A percentile compares a stretch with the other conserved stretches of the same genome.
Conservation (phyloP, 331 rosid genomes). For the Quercus tomentella region DNA sequence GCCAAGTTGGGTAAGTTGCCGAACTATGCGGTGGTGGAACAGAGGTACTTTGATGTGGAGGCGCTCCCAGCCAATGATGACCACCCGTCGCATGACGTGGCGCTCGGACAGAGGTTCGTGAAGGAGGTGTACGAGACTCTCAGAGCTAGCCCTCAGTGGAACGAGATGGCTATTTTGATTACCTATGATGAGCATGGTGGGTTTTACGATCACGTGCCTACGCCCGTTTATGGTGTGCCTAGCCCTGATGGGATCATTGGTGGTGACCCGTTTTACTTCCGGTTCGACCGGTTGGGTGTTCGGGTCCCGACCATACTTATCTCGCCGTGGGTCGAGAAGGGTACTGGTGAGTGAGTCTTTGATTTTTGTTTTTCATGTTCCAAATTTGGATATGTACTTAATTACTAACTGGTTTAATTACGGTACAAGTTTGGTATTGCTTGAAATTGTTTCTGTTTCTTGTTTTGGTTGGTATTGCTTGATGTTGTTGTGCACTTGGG, state of each 20-base stretch:
- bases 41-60: slow-evolving; percentile 71
- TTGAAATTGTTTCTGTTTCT: background rate
- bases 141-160: slow-evolving; percentile 93
- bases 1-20: slow-evolving; percentile 76
- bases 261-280: slow-evolving; percentile 69
- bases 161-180: slow-evolving; percentile 78
- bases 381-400: too few relatives aligned
- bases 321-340: slow-evolving; percentile 91
- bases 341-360: slow-evolving; percentile 61
- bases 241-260: slow-evolving; percentile 89
- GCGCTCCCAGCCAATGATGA: slow-evolving; percentile 87
- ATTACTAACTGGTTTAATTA: too few relatives aligned
- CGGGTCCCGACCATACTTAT: slow-evolving; percentile 79
- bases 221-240: slow-evolving; percentile 77
- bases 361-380: background rate
- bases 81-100: slow-evolving; percentile 94
- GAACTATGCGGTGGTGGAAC: slow-evolving; percentile 79
- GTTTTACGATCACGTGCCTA: slow-evolving; percentile 88
- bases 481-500: background rate
- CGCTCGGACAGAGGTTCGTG: slow-evolving; percentile 77
- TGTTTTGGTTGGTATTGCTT: background rate
- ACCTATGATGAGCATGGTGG: slow-evolving; percentile 98
- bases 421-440: background rate
- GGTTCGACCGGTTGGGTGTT: slow-evolving; percentile 80
- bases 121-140: slow-evolving; percentile 87